Base-by-base conservation (phyloP, 2,329 filamentous ascomycete species). In the Ophiostoma quercus region DNA sequence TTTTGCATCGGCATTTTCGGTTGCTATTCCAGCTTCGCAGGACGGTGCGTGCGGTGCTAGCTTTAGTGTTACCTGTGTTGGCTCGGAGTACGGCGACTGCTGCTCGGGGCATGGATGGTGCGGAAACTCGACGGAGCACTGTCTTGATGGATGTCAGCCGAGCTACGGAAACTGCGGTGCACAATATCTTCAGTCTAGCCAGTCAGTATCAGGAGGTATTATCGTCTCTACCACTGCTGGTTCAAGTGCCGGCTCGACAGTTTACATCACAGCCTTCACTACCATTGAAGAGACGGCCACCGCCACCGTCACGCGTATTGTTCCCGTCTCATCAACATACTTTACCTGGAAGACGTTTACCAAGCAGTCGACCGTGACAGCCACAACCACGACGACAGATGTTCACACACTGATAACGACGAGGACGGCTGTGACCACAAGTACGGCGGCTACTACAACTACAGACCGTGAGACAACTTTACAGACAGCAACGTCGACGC, bases 41-140 rank as follows among this genome's bases (percentile, higher is more conserved):
- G 3, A 57, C 51, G 51, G 51, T 6, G n/a, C 51, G 12, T 25
- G 51, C 11, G n/a, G 51, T 57, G 51, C 51, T 7, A 6, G 51
- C n/a, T 22, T 25, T 7, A 57, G 22, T 25, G 51, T 25, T 7
- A 22, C 51, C n/a, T 57, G 22, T 25, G 16, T 25, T 16, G 5
- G 51, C 51, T 57, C 51, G 2, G 51, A 25, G n/a, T 57, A 12
- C 51, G 51, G n/a, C 6, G 22, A 57, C 8, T 57, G 51, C 51
- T 57, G 51, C 51, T 57, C 51, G 51, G 51, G 11, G n/a, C 51
- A 57, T 25, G 51, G 51, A 25, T 25, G 51, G 51, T 57, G 51
- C n/a, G 51, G 51, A n/a, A 57, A 57, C n/a, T 22, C 51, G 7
- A 57, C 51, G 11, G 51, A 25, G 51, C 51, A 57, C 7, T 57